These are phyloP conservation scores for Pseudogymnoascus sp. DNA, from an alignment of 2,329 filamentous ascomycete genomes.

Conservation along the genomic window DNA sequence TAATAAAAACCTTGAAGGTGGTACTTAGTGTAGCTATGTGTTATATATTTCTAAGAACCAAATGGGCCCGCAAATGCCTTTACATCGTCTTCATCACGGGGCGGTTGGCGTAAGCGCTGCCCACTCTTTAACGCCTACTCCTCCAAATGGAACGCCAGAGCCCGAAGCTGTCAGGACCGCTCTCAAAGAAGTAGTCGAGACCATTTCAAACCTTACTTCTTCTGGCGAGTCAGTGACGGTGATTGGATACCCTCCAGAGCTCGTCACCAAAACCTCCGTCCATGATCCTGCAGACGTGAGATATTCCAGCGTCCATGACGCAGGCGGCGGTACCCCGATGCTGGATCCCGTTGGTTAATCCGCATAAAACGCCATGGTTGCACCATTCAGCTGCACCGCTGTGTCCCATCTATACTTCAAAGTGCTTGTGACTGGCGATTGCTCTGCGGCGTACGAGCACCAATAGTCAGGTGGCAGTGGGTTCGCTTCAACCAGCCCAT, in stretches of 20 bases:
- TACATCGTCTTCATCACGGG: not conserved
- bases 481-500: conserved; percentile 24
- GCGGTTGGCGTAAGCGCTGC: conserved; percentile 20
- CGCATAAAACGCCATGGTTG: not conserved
- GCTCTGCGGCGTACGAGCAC: conserved; percentile 27
- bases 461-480: conserved; percentile 33
- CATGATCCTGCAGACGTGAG: not conserved
- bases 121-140: not conserved
- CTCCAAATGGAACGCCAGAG: not conserved
- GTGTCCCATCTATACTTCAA: conserved; percentile 27
- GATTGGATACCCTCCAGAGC: conserved; percentile 20
- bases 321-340: not conserved
- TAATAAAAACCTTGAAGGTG: not conserved
- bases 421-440: conserved; percentile 25
- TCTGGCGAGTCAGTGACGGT: conserved; percentile 21
- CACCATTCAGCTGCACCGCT: not conserved
- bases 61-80: not conserved
- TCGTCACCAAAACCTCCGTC: conserved; percentile 20
- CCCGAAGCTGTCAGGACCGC: not conserved
- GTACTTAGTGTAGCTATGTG: not conserved
- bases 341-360: not conserved
- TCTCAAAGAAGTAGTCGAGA: conserved; percentile 19
- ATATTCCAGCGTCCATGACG: not conserved
- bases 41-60: not conserved
- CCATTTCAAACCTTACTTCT: conserved; percentile 24